A percentile compares a stretch with the other conserved stretches of the same genome.
phyloP scores from a whole-genome alignment of 1,139 yeast species.

The Kodamaea plutei region DNA sequence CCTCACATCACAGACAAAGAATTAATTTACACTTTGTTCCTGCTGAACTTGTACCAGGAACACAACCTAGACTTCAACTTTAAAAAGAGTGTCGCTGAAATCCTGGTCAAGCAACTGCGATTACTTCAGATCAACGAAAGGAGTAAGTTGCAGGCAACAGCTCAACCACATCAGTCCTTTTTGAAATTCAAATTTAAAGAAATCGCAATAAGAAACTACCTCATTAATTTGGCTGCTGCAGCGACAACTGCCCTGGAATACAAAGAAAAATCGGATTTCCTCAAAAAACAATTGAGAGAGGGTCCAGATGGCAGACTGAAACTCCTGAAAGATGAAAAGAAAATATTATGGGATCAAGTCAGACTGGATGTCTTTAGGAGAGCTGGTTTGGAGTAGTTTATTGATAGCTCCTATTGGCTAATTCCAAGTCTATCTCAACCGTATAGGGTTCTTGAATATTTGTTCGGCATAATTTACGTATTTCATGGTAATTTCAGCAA shows the following conservation, averaged over 20 bases:
- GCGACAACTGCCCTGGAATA: constrained; percentile 54
- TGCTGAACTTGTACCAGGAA: constrained; percentile 45
- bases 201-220: constrained; percentile 47
- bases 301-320: constrained; percentile 26
- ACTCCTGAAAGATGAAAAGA: constrained; percentile 40
- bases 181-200: constrained; percentile 40
- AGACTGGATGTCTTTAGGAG: constrained; percentile 46
- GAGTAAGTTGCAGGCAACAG: constrained; percentile 16
- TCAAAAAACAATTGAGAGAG: constrained; percentile 25
- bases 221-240: constrained; percentile 51
- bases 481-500: too few species aligned
- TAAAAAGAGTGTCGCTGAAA: constrained; percentile 48
- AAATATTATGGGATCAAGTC: constrained; percentile 47
- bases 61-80: constrained; percentile 44
- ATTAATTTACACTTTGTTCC: constrained; percentile 37
- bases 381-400: constrained; percentile 46
- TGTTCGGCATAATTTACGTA: too few species aligned
- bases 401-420: too few species aligned
- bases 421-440: too few species aligned
- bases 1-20: constrained; percentile 44
- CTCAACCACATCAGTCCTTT: constrained; percentile 24
- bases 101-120: constrained; percentile 48
- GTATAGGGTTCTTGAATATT: too few species aligned
- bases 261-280: constrained; percentile 34
- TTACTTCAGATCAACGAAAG: constrained; percentile 38